phyloP scores from a whole-genome alignment of 257 asterid genomes.

The Solanum stenotomum region DNA sequence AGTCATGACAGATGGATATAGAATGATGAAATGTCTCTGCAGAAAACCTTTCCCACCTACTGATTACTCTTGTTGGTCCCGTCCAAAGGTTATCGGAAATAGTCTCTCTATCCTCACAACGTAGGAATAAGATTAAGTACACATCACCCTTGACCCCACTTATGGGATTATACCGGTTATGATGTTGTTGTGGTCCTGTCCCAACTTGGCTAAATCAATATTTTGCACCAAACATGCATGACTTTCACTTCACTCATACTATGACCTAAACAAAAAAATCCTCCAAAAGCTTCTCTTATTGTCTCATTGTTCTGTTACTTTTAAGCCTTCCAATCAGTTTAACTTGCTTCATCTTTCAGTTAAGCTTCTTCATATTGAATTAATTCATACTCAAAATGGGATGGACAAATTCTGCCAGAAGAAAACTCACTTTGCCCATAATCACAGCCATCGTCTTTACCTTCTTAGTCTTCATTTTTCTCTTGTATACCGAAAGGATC shows the following conservation, averaged over 20 bases:
- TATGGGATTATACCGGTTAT: too few relatives aligned
- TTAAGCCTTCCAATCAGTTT: background rate
- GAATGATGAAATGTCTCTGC: background rate
- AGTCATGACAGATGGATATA: background rate
- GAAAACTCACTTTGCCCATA: conserved; percentile 34
- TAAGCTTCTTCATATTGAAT: background rate
- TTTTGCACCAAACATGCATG: conserved; percentile 2
- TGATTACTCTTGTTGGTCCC: background rate
- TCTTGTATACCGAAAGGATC: conserved; percentile 49
- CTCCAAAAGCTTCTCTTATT: conserved; percentile 1
- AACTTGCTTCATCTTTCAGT: background rate
- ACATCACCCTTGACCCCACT: background rate
- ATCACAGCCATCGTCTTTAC: conserved; percentile 27
- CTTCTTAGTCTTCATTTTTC: conserved; percentile 30
- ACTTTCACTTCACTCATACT: conserved; percentile 72
- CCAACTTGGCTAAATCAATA: background rate
- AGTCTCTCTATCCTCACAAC: background rate
- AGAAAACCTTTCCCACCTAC: background rate
- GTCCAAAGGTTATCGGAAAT: background rate
- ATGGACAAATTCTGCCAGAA: conserved; percentile 23
- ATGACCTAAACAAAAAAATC: conserved; percentile 1
- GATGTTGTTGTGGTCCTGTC: background rate
- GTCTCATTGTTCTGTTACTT: conserved; percentile 9
- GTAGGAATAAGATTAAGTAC: background rate
- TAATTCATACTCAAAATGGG: conserved; percentile 22